Evolutionary conservation across 2,329 filamentous ascomycete species (phyloP), one percentile per base, ranked within the genome.

Genomic region (Xylariomycetidae sp.): DNA sequence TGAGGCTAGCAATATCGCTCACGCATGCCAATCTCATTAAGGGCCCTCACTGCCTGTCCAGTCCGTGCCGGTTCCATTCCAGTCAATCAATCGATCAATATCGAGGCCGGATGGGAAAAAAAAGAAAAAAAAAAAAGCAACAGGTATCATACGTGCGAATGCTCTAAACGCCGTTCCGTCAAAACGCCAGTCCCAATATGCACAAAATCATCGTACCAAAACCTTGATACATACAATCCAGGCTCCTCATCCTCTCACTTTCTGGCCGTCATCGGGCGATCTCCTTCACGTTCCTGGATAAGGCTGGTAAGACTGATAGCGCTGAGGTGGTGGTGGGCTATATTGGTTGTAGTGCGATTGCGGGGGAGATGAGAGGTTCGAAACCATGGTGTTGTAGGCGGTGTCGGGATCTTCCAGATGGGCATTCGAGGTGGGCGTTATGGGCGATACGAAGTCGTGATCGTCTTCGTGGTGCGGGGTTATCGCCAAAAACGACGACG

Each of bases 291-390:
- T 49, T 16, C 49, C 51, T 1, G 51, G 49, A 22, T 53, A 50
- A 15, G 51, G 50, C 2, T 39, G 48, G 27, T 52, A 55, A 2
- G 46, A 44, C 15, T 49, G 42, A 26, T 51, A 56, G 12, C 54
- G 52, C n/a, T 42, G 32, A 4, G 51, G 49, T 3, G 46, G 46
- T n/a, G 48, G 47, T 8, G 52, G 50, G 14, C 45, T 51, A 25
- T 46, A 51, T 22, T 44, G 50, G 2, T 48, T 46, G 14, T 54
- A 54, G 9, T 46, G 38, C 9, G 46, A 44, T 9, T 31, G 29
- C 4, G 29, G 18, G 28, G 44, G 44, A 14, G 44, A 42, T n/a
- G 42, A 38, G 4, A 34, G 35, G 27, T 41, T 44, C 9, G 45
- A 48, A 10, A 48, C 41, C 45, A 48, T 44, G 14, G 45, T 48